A percentile compares a stretch with the other conserved stretches of the same genome.
Evolutionary conservation across 2,329 filamentous ascomycete genomes (phyloP).

Genomic region (Sordariomycetes sp.): DNA sequence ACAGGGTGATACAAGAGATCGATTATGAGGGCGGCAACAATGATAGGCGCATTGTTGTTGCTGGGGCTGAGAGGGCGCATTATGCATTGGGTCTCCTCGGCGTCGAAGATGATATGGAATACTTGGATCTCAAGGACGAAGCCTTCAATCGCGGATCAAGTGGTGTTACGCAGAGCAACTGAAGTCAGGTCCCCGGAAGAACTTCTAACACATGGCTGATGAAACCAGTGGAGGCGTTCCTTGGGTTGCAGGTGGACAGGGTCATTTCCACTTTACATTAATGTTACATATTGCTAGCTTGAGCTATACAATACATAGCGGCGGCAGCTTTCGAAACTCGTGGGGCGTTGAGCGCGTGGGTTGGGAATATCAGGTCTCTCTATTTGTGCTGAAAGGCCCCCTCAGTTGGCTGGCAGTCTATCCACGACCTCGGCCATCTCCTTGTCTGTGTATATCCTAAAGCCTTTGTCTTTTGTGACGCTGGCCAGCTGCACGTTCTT

Average conservation of each 20-base stretch:
- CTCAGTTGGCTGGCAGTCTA: constrained; percentile 61
- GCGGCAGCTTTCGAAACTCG: not conserved
- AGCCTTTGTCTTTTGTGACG: constrained; percentile 94
- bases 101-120: constrained; percentile 56
- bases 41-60: constrained; percentile 44
- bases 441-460: constrained; percentile 96
- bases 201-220: too few species aligned
- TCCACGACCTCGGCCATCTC: constrained; percentile 93
- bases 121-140: constrained; percentile 3
- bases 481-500: constrained; percentile 99
- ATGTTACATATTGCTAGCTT: too few species aligned
- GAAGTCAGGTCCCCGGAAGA: too few species aligned
- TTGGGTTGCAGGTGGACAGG: too few species aligned
- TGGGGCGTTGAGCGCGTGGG: too few species aligned
- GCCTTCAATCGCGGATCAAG: constrained; percentile 3
- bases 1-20: constrained; percentile 39
- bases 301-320: too few species aligned
- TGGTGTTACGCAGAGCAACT: too few species aligned
- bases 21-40: constrained; percentile 25
- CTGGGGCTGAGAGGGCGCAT: constrained; percentile 53
- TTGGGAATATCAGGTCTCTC: too few species aligned
- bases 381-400: constrained; percentile 1
- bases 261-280: too few species aligned
- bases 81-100: constrained; percentile 73
- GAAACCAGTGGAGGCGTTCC: too few species aligned